Evolutionary conservation across 257 asterid species (phyloP).

Genomic region (Nicotiana tomentosiformis): DNA sequence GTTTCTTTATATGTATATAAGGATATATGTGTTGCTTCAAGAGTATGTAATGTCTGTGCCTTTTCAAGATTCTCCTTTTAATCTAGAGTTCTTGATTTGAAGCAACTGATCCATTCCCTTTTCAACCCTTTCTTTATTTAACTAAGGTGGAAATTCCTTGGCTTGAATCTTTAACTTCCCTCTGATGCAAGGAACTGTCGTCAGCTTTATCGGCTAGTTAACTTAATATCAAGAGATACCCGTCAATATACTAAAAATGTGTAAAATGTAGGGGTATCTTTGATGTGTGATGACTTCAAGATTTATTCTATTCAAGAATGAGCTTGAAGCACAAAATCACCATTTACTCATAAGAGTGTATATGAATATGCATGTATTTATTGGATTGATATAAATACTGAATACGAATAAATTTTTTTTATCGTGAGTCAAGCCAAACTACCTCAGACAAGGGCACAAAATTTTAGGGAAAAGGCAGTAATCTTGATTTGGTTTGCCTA

Average conservation of each 20-base stretch:
- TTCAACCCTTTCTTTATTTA: conserved; percentile 14
- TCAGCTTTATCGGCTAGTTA: conserved; percentile 7
- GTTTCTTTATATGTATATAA: background rate
- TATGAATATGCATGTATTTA: no score
- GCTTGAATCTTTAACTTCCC: conserved; percentile 36
- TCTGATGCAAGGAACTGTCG: conserved; percentile 35
- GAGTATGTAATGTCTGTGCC: conserved; percentile 46
- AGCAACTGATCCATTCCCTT: conserved; percentile 53
- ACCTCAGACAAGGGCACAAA: background rate
- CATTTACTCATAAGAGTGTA: background rate
- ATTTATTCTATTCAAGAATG: background rate
- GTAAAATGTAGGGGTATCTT: background rate
- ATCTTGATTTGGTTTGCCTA: background rate
- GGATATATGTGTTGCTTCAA: conserved; percentile 44
- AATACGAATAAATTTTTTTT: no score
- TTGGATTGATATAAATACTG: no score
- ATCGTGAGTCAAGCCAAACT: background rate
- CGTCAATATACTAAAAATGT: background rate
- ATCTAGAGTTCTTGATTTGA: conserved; percentile 53
- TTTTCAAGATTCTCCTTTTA: conserved; percentile 19
- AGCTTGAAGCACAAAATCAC: background rate
- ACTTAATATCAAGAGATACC: conserved; percentile 6
- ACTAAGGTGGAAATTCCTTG: conserved; percentile 35
- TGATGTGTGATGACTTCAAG: background rate
- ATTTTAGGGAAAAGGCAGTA: background rate